phyloP scores from a whole-genome alignment of 768 basidiomycete genomes.

The Pleurotus tuoliensis region DNA sequence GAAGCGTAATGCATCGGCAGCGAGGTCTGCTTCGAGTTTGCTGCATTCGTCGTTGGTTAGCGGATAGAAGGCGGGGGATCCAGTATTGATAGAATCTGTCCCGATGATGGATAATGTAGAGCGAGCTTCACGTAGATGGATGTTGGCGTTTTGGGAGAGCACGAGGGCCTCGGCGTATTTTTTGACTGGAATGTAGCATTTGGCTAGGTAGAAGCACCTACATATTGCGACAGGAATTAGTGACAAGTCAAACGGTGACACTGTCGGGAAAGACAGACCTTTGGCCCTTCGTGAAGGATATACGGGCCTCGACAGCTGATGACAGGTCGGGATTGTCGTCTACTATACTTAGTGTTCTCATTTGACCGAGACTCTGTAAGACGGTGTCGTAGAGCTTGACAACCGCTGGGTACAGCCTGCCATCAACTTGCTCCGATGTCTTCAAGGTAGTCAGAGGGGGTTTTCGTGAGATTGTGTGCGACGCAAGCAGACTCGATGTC shows the following conservation, averaged over 20 bases:
- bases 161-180: conserved; percentile 70
- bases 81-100: conserved; percentile 40
- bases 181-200: conserved; percentile 67
- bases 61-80: conserved; percentile 50
- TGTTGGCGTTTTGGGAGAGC: conserved; percentile 64
- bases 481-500: conserved; percentile 56
- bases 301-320: conserved; percentile 70
- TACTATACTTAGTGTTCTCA: conserved; percentile 78
- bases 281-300: conserved; percentile 70
- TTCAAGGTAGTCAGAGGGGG: conserved; percentile 10
- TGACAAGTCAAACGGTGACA: background rate
- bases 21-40: conserved; percentile 48
- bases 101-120: conserved; percentile 43
- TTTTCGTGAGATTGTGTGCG: conserved; percentile 28
- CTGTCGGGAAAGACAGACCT: conserved; percentile 40
- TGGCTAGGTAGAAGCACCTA: conserved; percentile 74
- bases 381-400: conserved; percentile 87
- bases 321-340: conserved; percentile 86
- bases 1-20: conserved; percentile 41
- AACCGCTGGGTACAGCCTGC: conserved; percentile 76
- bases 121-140: conserved; percentile 72
- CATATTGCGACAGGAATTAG: background rate
- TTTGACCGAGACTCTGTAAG: conserved; percentile 79
- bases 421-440: conserved; percentile 48
- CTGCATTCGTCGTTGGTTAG: conserved; percentile 41